phyloP scores from a whole-genome alignment of 768 basidiomycete genomes.

The Aureoboletus auriporus region DNA sequence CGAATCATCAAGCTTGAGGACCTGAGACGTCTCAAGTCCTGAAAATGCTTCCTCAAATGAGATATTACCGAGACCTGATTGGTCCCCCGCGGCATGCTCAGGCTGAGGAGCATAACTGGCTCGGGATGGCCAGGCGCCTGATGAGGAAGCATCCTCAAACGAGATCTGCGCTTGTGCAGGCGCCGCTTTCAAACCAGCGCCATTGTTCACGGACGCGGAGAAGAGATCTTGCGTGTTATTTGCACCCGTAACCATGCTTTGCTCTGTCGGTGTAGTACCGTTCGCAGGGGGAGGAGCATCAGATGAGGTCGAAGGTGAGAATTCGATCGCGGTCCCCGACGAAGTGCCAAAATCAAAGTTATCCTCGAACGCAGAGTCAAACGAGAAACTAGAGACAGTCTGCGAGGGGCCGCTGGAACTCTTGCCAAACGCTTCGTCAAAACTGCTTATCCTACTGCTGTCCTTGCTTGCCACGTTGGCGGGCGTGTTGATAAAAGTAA shows the following conservation, averaged over 20 bases:
- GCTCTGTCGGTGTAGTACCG: slow-evolving; percentile 16
- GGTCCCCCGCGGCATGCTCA: slow-evolving; percentile 13
- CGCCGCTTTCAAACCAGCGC: slow-evolving; percentile 9
- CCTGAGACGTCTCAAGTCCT: slow-evolving; percentile 36
- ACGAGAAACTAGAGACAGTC: slow-evolving; percentile 44
- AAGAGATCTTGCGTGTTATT: slow-evolving; percentile 13
- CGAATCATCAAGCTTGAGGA: slow-evolving; percentile 38
- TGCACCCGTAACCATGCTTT: slow-evolving; percentile 1
- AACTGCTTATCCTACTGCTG: slow-evolving; percentile 46
- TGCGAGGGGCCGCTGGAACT: slow-evolving; percentile 36
- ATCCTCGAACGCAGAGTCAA: slow-evolving; percentile 62
- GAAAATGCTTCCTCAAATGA: slow-evolving; percentile 60
- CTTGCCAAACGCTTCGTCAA: slow-evolving; percentile 72
- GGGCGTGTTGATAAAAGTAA: slow-evolving; percentile 17
- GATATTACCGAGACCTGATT: slow-evolving; percentile 17
- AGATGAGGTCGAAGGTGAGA: slow-evolving; percentile 26
- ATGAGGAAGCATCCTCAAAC: slow-evolving; percentile 48
- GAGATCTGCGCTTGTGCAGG: slow-evolving; percentile 28
- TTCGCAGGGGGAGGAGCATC: slow-evolving; percentile 20
- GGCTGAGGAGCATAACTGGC: slow-evolving; percentile 5
- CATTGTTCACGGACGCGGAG: slow-evolving; percentile 11
- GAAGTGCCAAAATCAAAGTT: slow-evolving; percentile 59
- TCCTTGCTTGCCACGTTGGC: slow-evolving; percentile 9
- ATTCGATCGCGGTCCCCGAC: slow-evolving; percentile 29
- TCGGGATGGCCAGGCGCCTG: slow-evolving; percentile 13